phyloP scores from a whole-genome alignment of 352 stramenopile genomes.

The Pythium rhizo-oryzae region DNA sequence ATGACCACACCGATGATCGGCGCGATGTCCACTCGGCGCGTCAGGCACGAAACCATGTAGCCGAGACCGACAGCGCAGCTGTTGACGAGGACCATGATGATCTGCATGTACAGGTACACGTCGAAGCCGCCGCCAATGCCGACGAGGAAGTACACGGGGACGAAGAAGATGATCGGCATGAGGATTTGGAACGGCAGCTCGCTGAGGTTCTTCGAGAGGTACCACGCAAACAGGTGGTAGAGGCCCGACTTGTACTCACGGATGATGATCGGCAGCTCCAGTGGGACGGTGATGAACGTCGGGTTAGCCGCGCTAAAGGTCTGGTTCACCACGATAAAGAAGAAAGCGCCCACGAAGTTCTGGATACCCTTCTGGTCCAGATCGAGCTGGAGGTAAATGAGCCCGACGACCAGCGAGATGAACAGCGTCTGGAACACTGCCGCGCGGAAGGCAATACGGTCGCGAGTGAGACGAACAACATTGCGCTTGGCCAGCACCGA shows the following conservation, averaged over 20 bases:
- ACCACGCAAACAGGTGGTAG: constrained; percentile 43
- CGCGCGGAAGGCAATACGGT: constrained; percentile 36
- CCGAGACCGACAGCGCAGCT: constrained; percentile 34
- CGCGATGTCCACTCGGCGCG: constrained; percentile 37
- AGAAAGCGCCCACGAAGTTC: constrained; percentile 49
- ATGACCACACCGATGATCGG: constrained; percentile 51
- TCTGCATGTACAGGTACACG: constrained; percentile 40
- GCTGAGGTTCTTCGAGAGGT: constrained; percentile 51
- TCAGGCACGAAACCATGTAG: constrained; percentile 49
- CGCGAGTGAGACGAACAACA: constrained; percentile 30
- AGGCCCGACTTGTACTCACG: constrained; percentile 49
- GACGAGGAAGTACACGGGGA: constrained; percentile 50
- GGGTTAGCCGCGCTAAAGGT: constrained; percentile 38
- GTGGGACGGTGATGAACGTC: constrained; percentile 29
- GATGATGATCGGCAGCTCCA: constrained; percentile 36
- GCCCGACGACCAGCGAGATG: constrained; percentile 40
- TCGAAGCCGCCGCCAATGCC: constrained; percentile 38
- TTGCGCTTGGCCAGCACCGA: constrained; percentile 29
- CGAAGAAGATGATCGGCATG: constrained; percentile 42
- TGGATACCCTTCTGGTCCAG: constrained; percentile 45
- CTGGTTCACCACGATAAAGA: constrained; percentile 51
- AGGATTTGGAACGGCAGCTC: constrained; percentile 49
- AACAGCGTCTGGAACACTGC: constrained; percentile 36
- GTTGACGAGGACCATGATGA: constrained; percentile 40
- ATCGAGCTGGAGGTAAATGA: constrained; percentile 57